Evolutionary conservation across 2,329 filamentous ascomycete genomes (phyloP).

Genomic region (Hawksworthiomyces lignivorus): DNA sequence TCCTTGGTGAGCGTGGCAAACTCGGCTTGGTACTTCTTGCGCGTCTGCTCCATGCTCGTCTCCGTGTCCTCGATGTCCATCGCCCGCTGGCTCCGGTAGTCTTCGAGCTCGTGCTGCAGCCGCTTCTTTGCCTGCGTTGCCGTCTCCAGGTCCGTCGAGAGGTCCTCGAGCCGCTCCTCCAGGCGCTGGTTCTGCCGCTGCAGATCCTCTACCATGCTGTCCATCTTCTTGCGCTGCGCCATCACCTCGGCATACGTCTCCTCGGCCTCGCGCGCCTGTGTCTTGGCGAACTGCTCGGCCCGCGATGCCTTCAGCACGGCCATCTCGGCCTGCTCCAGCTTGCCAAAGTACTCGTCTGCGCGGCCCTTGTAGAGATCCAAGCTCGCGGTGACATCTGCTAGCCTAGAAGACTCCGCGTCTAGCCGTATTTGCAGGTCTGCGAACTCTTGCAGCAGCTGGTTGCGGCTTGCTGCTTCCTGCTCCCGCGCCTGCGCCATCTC

Average conservation of each 20-base stretch:
- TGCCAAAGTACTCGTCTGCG: conserved; percentile 93
- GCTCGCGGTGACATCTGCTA: conserved; percentile 76
- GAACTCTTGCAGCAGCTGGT: conserved; percentile 84
- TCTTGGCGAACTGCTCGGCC: conserved; percentile 88
- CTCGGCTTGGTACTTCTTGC: conserved; percentile 94
- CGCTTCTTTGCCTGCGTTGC: conserved; percentile 86
- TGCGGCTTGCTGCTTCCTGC: conserved; percentile 80
- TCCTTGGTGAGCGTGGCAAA: conserved; percentile 85
- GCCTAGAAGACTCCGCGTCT: conserved; percentile 78
- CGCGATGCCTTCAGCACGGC: conserved; percentile 85
- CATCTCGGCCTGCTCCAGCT: conserved; percentile 94
- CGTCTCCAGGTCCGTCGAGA: conserved; percentile 80
- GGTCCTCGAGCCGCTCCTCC: conserved; percentile 85
- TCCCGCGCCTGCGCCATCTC: conserved; percentile 73
- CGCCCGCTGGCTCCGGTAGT: conserved; percentile 89
- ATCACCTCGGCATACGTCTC: conserved; percentile 85
- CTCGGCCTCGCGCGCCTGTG: conserved; percentile 83
- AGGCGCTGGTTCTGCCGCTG: conserved; percentile 83
- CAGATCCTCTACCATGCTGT: conserved; percentile 77
- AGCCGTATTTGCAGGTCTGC: conserved; percentile 88
- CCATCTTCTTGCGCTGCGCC: conserved; percentile 86
- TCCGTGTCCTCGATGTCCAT: conserved; percentile 98
- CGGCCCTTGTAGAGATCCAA: conserved; percentile 84
- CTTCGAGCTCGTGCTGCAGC: conserved; percentile 92
- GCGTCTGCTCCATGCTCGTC: conserved; percentile 88